Percentiles rank a stretch among this genome's conserved stretches.
Evolutionary conservation across 345 rosid genomes (phyloP).

Genomic region (Passiflora organensis): DNA sequence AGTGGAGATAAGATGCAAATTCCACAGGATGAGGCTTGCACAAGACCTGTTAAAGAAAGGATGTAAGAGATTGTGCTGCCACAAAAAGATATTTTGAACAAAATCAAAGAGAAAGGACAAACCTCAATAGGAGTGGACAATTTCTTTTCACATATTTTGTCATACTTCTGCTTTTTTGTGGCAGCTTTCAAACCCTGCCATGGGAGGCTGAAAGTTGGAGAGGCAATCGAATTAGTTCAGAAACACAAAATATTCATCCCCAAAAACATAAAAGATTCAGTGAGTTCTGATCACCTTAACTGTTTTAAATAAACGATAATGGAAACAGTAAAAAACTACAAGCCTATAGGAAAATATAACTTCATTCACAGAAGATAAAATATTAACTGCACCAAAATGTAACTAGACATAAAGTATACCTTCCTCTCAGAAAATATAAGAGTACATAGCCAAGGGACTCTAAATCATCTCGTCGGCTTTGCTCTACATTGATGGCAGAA

Average conservation of each 20-base stretch:
- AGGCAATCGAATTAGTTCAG: conserved; percentile 13
- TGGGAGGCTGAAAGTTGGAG: conserved; percentile 57
- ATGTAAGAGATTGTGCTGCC: neutral
- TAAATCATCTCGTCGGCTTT: conserved; percentile 53
- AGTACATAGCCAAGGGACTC: conserved; percentile 56
- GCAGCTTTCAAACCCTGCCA: conserved; percentile 95
- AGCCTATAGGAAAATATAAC: neutral
- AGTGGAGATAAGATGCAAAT: conserved; percentile 85
- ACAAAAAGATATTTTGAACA: neutral
- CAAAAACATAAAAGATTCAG: neutral
- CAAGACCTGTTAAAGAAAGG: conserved; percentile 40
- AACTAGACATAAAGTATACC: conserved; percentile 34
- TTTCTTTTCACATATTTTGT: conserved; percentile 86
- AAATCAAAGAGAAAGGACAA: conserved; percentile 4
- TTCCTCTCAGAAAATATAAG: conserved; percentile 68
- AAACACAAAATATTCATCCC: neutral
- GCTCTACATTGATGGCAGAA: conserved; percentile 25
- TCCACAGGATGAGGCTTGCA: conserved; percentile 80
- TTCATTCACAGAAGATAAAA: neutral
- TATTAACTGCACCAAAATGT: neutral
- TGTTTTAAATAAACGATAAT: neutral
- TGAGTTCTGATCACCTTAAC: neutral
- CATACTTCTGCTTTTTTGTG: conserved; percentile 84
- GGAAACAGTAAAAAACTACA: neutral
- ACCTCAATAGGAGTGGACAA: conserved; percentile 93